Conservation (phyloP, 768 basidiomycete genomes). For the Kockovaella imperatae region DNA sequence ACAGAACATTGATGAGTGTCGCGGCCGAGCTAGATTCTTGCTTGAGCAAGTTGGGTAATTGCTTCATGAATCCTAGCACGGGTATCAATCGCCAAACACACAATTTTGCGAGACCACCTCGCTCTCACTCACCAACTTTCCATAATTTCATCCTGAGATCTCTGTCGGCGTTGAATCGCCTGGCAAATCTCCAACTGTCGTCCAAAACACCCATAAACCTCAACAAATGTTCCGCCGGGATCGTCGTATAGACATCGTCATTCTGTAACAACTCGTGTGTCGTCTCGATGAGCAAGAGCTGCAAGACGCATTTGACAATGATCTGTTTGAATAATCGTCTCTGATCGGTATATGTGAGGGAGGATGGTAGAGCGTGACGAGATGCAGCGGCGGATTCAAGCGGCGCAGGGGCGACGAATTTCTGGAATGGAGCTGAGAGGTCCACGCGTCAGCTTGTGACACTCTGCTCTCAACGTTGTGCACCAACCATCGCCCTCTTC, state of each 20-base stretch:
- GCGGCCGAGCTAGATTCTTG: conserved; percentile 97
- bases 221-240: conserved; percentile 87
- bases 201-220: conserved; percentile 91
- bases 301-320: conserved; percentile 98
- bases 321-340: conserved; percentile 93
- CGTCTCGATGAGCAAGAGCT: conserved; percentile 90
- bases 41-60: conserved; percentile 91
- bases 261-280: conserved; percentile 92
- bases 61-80: conserved; percentile 90
- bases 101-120: not conserved
- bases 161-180: conserved; percentile 96
- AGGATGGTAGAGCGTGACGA: conserved; percentile 46
- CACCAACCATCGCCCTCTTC: conserved; percentile 30
- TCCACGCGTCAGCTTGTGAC: not conserved
- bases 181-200: conserved; percentile 95
- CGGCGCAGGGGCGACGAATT: conserved; percentile 54
- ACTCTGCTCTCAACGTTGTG: not conserved
- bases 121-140: conserved; percentile 86
- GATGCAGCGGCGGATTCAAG: conserved; percentile 63
- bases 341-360: conserved; percentile 52
- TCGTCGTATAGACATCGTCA: conserved; percentile 79
- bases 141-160: conserved; percentile 91
- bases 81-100: not conserved
- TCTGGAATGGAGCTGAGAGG: conserved; percentile 28
- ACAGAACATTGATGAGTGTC: conserved; percentile 80